Base-by-base conservation (phyloP, 768 basidiomycete genomes). In the Cyathus striatus region DNA sequence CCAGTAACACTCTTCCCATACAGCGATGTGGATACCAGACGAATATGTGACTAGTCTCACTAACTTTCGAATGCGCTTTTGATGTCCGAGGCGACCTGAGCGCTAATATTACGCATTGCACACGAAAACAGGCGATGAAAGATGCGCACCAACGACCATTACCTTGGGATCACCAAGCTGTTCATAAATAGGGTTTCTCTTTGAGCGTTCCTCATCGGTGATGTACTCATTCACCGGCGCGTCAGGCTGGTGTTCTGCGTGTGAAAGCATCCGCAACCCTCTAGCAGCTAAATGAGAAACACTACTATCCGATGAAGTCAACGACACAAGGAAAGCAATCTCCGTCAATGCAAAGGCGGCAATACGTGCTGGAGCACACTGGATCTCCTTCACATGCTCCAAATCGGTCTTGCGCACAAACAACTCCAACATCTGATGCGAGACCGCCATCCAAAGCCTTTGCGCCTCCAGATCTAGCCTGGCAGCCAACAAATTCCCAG, bases 1-100 rank as follows among this genome's bases (percentile, higher is more conserved):
- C 66, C 75, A 82, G 58, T 83, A 90, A 47, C 79, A 83, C 54
- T 92, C 90, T 49, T 83, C 72, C 90, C 90, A 93, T 2, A 88
- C 83, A 0, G 84, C 86, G 17, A 86, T 66, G 41, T 88, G 79
- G n/a, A 79, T 73, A 1, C 80, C 75, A 23, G 76, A 75, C 12
- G 84, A 79, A 22, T 75, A 76, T 1, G 79, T 72, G 36, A 89
- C 70, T 41, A 78, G 56, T 5, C 86, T 76, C 40, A 90, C 59
- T 20, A 88, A 64, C 58, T 81, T 85, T 13, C 90, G 73, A 22
- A 89, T 75, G 2, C 89, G 78, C 59, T 86, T 90, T 64, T 92
- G 90, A 56, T 87, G 79, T 3, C 77, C 82, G 33, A 86, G 70
- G 21, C 90, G 86, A 24, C 89, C 89, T 84, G 47, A 12, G 40